Evolutionary conservation across 164 flowering plant genomes (phyloP), one percentile per base, ranked within the genome.

Genomic region (Sextonia rubra): DNA sequence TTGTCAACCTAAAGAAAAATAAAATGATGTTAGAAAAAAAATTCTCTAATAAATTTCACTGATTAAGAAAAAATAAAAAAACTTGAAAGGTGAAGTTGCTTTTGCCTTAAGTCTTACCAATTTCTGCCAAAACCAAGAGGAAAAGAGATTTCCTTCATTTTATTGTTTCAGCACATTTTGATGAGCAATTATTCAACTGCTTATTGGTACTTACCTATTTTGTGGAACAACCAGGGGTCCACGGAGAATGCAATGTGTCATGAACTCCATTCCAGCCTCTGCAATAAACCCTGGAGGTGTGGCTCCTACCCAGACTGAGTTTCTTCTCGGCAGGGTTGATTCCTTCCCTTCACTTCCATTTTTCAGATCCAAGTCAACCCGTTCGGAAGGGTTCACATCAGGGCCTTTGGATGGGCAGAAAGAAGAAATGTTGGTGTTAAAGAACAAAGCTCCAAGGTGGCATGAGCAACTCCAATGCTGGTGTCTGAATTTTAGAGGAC

Each of bases 381-480:
- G 80, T 32, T 30, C 66, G 14, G 86, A 85, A 2, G 80, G 64
- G 49, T 76, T 72, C 18, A 66, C 66, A 7, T 83, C 87, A 27
- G 88, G 80, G 48, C 77, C 84, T 69, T 73, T 80, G 74, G 72
- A 67, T 32, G 69, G 64, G 66, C 80, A 69, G 49, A 86, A 83
- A 69, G 89, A 83, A 66, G 87, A 80, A 56, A 73, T 70, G 11
- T 72, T 90, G 71, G 81, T 88, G 64, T 75, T 90, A 29, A 85
- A 73, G 79, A 88, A 88, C 81, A 88, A 88, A 78, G 71, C 94
- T 67, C 94, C 94, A 11, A 86, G 94, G 80, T 90, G 94, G 94
- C 94, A 90, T 55, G 94, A 87, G 77, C 92, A 90, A 76, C 87
- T 90, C n/a, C 94, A 88, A 72, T 90, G 94, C 75, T 90, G 94